Base-by-base conservation (phyloP, 306 rosid species). In the Medicago lupulina region DNA sequence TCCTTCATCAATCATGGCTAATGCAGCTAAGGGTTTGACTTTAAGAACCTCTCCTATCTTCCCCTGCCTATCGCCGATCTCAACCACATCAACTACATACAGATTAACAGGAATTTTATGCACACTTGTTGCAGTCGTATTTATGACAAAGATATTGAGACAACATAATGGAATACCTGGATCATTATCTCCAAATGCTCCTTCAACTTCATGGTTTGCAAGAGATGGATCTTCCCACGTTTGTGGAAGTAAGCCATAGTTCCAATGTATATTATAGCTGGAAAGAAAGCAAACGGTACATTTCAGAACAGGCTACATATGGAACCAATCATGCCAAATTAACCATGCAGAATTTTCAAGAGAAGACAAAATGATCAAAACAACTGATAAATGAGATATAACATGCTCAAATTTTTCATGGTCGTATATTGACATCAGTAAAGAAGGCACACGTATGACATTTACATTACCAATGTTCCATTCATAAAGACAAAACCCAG, bases 1-100 rank as follows among this genome's bases (percentile, higher is more conserved):
- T 75, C 99, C 99, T 84, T 92, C 99, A 83, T 96, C 99, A 78
- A 96, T 92, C 99, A 96, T 96, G 50, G 99, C 99, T 67, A 96
- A 83, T 70, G 97, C 98, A 85, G 87, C 99, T 86, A 96, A 80
- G 49, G 99, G 97, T 83, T 96, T 96, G 69, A 96, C 87, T 83
- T 51, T 92, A 70, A 92, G 92, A 87, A 96, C 74, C 73, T 91
- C 89, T 1, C 98, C 98, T 43, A 91, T 80, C 71, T 93, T 91
- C 80, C 97, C 60, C 51, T 36, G 91, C 17, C 82, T 87, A 68
- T 83, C 90, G 21, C 98, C 97, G 53, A 93, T 89, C 84, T 93
- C 98, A 73, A 93, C 91, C 67, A 93, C 96, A 75, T 93, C 98
- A 88, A 93, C 97, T 93, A 75, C 85, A 81, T 89, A 75, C 84